Evolutionary conservation across 176 grass and related monocot genomes (phyloP).

Genomic region (Oryza rufipogon): DNA sequence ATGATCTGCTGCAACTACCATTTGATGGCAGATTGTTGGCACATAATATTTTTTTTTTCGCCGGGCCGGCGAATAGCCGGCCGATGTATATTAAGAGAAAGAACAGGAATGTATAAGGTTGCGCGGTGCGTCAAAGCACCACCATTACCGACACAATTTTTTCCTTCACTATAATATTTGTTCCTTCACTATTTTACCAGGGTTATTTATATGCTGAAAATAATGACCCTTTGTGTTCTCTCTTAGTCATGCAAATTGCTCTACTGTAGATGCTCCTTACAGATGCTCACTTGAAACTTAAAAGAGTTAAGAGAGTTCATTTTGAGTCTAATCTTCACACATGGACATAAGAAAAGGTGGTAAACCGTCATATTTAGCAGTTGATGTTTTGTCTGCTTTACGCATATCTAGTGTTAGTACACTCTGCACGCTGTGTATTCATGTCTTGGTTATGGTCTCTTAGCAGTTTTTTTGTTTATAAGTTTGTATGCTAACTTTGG

Average conservation of each 20-base stretch:
- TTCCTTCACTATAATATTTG: neutral
- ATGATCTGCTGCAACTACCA: neutral
- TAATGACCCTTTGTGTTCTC: neutral
- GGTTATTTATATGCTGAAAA: neutral
- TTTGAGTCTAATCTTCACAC: constrained; percentile 21
- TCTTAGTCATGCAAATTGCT: neutral
- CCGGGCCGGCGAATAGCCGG: no score
- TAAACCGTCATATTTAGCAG: neutral
- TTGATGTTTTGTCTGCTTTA: neutral
- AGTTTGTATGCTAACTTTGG: constrained; percentile 41
- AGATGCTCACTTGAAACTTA: neutral
- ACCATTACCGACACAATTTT: no score
- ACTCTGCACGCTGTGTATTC: neutral
- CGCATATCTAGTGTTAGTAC: neutral
- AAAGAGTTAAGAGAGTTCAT: neutral
- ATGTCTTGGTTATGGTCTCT: neutral
- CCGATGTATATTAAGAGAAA: no score
- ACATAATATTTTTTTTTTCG: neutral
- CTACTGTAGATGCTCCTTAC: neutral
- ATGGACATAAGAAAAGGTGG: neutral
- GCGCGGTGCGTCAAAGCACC: no score
- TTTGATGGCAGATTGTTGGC: neutral
- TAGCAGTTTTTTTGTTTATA: neutral
- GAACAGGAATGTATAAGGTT: no score
- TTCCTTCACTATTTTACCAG: constrained; percentile 8